Evolutionary conservation across 2,329 filamentous ascomycete species (phyloP), one percentile per base, ranked within the genome.

Genomic region (Lecanicillium sp.): DNA sequence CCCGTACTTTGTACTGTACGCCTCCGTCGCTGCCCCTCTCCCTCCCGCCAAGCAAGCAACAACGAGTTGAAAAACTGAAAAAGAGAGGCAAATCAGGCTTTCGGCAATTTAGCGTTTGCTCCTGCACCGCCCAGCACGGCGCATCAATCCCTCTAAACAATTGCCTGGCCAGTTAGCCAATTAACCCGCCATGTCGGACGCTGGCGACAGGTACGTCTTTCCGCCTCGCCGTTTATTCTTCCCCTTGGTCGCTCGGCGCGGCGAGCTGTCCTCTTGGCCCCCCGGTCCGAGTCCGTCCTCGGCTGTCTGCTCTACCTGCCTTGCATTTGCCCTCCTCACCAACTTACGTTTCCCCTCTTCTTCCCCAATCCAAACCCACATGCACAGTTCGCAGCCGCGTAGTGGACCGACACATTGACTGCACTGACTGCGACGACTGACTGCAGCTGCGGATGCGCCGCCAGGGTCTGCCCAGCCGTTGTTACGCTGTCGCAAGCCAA

Each of bases 121-220:
- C 44, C 24, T 27, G 27, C 44, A 27, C 5, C 33, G n/a, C 24
- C 9, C 39, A 27, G 36, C 29, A 35, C n/a, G n/a, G n/a, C n/a
- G n/a, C n/a, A n/a, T n/a, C n/a, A n/a, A n/a, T n/a, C n/a, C n/a
- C n/a, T n/a, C n/a, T n/a, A n/a, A n/a, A n/a, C n/a, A n/a, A 35
- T 35, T 24, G 17, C n/a, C 24, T 19, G 39, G 33, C 20, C 47
- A 39, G 44, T 39, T 39, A 23, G n/a, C 26, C 24, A 24, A 26
- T 19, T 5, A n/a, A 15, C 46, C 53, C 55, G 36, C 14, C 48
- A 65, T 65, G 62, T 60, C 62, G 26, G 62, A 65, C 32, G 53
- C 60, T 29, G 59, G 59, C 47, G 60, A 63, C 12, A 59, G 55
- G 62, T 65, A 55, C 43, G 55, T 50, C 11, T 23, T 39, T 32